A percentile compares a stretch with the other conserved stretches of the same genome.
phyloP scores from a whole-genome alignment of 2,329 filamentous ascomycete genomes.

The Stachybotrys elegans region DNA sequence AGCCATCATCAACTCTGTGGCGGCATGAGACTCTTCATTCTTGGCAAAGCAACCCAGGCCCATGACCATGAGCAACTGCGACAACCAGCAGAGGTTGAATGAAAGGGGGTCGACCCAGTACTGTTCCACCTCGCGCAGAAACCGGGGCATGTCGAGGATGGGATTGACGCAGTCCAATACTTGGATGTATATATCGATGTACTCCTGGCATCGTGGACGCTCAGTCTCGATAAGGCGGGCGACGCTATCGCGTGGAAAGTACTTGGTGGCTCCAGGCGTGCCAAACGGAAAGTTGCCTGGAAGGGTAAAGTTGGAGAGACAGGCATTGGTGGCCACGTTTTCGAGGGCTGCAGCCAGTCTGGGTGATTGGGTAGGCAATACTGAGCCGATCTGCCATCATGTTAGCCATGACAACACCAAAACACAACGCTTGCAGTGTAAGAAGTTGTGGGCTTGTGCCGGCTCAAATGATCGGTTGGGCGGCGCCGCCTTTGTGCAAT shows the following conservation, averaged over 20 bases:
- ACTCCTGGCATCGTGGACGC: conserved; percentile 16
- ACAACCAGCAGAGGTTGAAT: conserved; percentile 25
- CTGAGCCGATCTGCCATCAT: conserved; percentile 18
- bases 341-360: conserved; percentile 22
- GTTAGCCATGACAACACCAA: not conserved
- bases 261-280: conserved; percentile 27
- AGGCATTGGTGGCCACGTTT: conserved; percentile 27
- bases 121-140: conserved; percentile 21
- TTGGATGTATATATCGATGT: conserved; percentile 23
- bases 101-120: conserved; percentile 25
- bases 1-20: conserved; percentile 30
- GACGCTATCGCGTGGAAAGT: conserved; percentile 24
- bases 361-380: conserved; percentile 19
- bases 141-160: conserved; percentile 24
- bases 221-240: conserved; percentile 23
- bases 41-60: conserved; percentile 27
- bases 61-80: conserved; percentile 29
- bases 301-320: conserved; percentile 27
- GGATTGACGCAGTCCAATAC: conserved; percentile 29
- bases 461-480: no score
- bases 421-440: not conserved
- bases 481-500: no score
- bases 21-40: conserved; percentile 23
- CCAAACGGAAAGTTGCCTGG: conserved; percentile 33
- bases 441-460: no score